phyloP scores from a whole-genome alignment of 2,329 filamentous ascomycete species.

The Penicillium frequentans region DNA sequence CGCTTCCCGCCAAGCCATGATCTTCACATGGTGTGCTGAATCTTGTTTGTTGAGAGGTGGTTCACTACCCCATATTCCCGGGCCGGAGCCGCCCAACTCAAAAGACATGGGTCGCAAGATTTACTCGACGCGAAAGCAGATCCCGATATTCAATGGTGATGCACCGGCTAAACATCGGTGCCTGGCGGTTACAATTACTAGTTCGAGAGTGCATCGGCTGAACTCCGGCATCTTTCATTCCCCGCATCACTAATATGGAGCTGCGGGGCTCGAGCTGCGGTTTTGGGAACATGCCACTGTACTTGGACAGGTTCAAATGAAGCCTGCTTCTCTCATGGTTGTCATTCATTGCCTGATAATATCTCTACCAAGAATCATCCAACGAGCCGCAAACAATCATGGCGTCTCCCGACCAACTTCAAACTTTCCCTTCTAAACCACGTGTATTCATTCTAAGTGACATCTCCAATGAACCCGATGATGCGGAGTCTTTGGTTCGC shows the following conservation, averaged over 20 bases:
- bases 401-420: conserved; percentile 8
- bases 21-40: too few species aligned
- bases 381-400: neutral
- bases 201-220: conserved; percentile 3
- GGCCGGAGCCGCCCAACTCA: neutral
- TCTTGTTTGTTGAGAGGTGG: too few species aligned
- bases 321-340: neutral
- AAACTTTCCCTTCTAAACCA: conserved; percentile 11
- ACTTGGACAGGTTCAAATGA: neutral
- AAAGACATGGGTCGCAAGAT: neutral
- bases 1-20: too few species aligned
- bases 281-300: neutral
- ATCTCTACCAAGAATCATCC: neutral
- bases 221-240: conserved; percentile 5
- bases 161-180: neutral
- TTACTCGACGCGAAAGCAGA: neutral
- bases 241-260: conserved; percentile 2
- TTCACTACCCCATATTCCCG: neutral
- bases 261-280: conserved; percentile 11
- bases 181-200: conserved; percentile 6
- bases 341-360: neutral
- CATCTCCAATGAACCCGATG: conserved; percentile 51
- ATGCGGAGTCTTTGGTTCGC: conserved; percentile 47
- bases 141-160: neutral
- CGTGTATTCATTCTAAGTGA: conserved; percentile 45